These are phyloP conservation scores for Fragaria iinumae DNA, from an alignment of 306 rosid species.

Conservation along the genomic window DNA sequence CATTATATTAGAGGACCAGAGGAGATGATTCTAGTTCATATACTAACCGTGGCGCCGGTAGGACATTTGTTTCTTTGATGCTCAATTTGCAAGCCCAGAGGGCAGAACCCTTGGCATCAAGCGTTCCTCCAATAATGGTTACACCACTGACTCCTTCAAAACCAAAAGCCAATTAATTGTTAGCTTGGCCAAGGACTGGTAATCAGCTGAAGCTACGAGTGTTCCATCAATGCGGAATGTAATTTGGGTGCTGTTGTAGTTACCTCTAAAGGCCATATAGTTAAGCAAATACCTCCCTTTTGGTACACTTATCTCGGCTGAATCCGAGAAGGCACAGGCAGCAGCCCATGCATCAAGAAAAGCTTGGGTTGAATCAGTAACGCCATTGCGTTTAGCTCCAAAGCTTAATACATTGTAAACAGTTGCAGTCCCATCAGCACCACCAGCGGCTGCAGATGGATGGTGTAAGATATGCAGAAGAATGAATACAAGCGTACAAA, in stretches of 20 bases:
- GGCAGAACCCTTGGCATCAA: constrained; percentile 24
- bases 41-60: constrained; percentile 21
- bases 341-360: constrained; percentile 40
- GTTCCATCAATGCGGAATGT: constrained; percentile 10
- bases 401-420: constrained; percentile 38
- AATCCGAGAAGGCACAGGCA: constrained; percentile 29
- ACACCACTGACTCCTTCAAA: not conserved
- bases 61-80: not conserved
- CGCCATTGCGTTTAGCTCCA: constrained; percentile 45
- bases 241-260: not conserved
- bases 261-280: constrained; percentile 5
- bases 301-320: constrained; percentile 26
- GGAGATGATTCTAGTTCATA: not conserved
- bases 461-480: constrained; percentile 5
- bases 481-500: too few relatives aligned
- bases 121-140: constrained; percentile 15
- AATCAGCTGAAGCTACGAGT: constrained; percentile 10
- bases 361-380: constrained; percentile 37
- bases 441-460: not conserved
- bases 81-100: constrained; percentile 31
- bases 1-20: too few relatives aligned
- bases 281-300: constrained; percentile 1
- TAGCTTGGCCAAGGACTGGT: not conserved
- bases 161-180: constrained; percentile 4
- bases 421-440: not conserved